A percentile compares a stretch with the other conserved stretches of the same genome.
Conservation (phyloP, 192 early-diverging fungal genomes). For the Chytriomyces hyalinus region DNA sequence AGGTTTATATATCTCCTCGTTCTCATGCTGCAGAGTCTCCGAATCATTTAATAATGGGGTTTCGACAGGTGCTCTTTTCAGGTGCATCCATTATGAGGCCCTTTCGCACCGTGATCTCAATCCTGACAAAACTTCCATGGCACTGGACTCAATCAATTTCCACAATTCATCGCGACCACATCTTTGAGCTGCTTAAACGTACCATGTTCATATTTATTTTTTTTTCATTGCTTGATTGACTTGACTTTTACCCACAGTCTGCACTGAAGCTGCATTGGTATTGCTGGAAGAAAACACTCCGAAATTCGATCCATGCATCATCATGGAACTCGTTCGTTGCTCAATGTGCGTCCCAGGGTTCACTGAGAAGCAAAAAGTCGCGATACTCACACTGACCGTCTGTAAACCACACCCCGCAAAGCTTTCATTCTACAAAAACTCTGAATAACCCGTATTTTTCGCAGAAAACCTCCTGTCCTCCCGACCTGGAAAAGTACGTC, state of each 20-base stretch:
- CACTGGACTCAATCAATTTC: constrained; percentile 63
- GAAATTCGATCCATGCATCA: constrained; percentile 61
- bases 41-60: constrained; percentile 6
- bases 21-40: not conserved
- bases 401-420: not conserved
- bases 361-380: constrained; percentile 75
- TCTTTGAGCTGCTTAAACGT: constrained; percentile 73
- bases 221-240: not conserved
- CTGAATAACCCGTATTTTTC: not conserved
- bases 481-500: constrained; percentile 3
- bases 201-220: not conserved
- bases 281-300: constrained; percentile 65
- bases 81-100: constrained; percentile 75
- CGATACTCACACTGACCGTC: constrained; percentile 58
- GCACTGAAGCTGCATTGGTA: constrained; percentile 66
- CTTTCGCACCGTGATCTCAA: constrained; percentile 78
- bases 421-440: not conserved
- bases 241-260: constrained; percentile 41
- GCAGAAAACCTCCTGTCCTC: constrained; percentile 3
- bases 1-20: constrained; percentile 42
- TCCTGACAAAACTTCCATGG: constrained; percentile 77
- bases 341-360: constrained; percentile 75
- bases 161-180: constrained; percentile 73
- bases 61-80: constrained; percentile 69
- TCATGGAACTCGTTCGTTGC: constrained; percentile 61